Evolutionary conservation across 352 stramenopile species (phyloP), one percentile per base, ranked within the genome.

Genomic region (Phytophthora pluvialis): DNA sequence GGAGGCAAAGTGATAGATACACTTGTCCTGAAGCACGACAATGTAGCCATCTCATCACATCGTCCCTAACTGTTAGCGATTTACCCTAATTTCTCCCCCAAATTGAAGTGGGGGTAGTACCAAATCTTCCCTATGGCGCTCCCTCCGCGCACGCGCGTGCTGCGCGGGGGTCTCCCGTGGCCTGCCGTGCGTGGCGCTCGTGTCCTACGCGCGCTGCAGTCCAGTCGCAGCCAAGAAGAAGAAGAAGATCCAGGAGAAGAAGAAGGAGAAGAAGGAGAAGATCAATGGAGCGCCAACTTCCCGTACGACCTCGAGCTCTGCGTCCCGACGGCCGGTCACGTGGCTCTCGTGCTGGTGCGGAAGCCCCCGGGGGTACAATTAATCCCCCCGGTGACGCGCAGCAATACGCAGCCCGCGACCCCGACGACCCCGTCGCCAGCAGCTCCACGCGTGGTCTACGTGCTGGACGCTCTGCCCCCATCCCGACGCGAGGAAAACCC

Each of bases 391-490:
- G 18, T 61, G 1, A 51, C 15, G 21, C 60, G 55, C 13, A 70
- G 51, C 26, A 51, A n/a, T 10, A 70, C 58, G 6, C 50, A 49
- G 9, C 45, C 65, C 4, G 16, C 12, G 8, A 57, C 53, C 1
- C 29, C 49, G 3, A 58, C 42, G 6, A 10, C 39, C 6, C 8
- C 53, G 28, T 47, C 54, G 9, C 56, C 67, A 29, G 39, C 58
- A 42, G 64, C 49, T 42, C 56, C 58, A 55, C 61, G 61, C 26
- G 84, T 94, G 26, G 78, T 94, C 4, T 91, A 82, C 66, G 86
- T 93, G 18, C 52, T 94, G 36, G 86, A 94, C 48, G 86, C 86
- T 10, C 66, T 94, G 7, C 83, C 86, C 11, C 84, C 82, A 16
- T 70, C 67, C 13, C 48, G 51, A 12, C 46, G 58, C 15, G 35